A percentile compares a stretch with the other conserved stretches of the same genome.
Evolutionary conservation across 495 filamentous ascomycete genomes (phyloP).

Genomic region (Oidiodendron maius): DNA sequence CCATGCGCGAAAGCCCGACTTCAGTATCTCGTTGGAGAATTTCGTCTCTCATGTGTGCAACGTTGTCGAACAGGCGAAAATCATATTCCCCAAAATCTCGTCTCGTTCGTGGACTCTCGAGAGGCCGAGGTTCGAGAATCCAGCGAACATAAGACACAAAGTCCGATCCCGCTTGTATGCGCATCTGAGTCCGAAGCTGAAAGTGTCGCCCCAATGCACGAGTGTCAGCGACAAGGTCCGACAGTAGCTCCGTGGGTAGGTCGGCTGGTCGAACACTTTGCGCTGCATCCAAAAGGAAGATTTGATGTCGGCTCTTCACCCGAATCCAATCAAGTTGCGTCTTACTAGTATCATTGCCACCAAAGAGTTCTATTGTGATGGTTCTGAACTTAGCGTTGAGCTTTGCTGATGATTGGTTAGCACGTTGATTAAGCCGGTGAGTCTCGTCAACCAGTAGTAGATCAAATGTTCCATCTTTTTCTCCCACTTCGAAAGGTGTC

Average conservation of each 20-base stretch:
- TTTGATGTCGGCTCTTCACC: slow-evolving; percentile 7
- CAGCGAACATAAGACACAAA: slow-evolving; percentile 7
- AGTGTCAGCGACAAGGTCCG: slow-evolving; percentile 1
- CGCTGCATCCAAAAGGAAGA: slow-evolving; percentile 8
- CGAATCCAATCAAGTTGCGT: slow-evolving; percentile 8
- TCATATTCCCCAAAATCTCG: slow-evolving; percentile 6
- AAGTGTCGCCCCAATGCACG: slow-evolving; percentile 4
- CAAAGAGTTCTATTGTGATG: slow-evolving; percentile 4
- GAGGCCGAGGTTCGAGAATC: slow-evolving; percentile 8
- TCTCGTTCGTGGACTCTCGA: slow-evolving; percentile 1
- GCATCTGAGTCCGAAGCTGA: slow-evolving; percentile 8
- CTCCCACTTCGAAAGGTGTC: slow-evolving; percentile 1
- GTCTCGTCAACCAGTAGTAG: slow-evolving; percentile 7
- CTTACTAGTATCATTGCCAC: slow-evolving; percentile 3
- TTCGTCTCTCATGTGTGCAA: slow-evolving; percentile 4
- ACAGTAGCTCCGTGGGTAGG: slow-evolving; percentile 1
- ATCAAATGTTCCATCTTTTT: slow-evolving; percentile 7
- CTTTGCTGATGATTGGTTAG: slow-evolving; percentile 2
- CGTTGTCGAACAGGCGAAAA: slow-evolving; percentile 5
- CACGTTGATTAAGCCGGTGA: slow-evolving; percentile 7
- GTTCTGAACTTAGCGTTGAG: slow-evolving; percentile 7
- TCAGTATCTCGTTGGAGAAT: slow-evolving; percentile 4
- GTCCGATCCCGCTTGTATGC: slow-evolving; percentile 4
- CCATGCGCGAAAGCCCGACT: slow-evolving; percentile 4
- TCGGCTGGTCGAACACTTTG: slow-evolving; percentile 9